Conservation (phyloP, 2,329 filamentous ascomycete species). For the Xylariaceae sp. region DNA sequence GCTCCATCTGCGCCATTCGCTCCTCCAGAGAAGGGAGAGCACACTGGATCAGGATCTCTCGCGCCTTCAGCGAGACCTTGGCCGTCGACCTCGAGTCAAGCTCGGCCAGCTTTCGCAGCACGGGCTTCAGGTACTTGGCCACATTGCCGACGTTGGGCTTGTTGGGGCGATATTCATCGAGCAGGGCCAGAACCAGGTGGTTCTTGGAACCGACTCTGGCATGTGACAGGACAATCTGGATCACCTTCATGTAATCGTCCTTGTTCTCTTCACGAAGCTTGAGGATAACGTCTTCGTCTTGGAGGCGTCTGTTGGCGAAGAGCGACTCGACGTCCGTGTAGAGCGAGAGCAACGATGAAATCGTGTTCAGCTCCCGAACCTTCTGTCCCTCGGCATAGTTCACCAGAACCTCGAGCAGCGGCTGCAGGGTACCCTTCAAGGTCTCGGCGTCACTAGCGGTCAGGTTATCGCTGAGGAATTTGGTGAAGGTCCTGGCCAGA, state of each 20-base stretch:
- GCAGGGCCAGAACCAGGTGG: conserved; percentile 81
- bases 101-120: conserved; percentile 82
- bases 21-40: conserved; percentile 94
- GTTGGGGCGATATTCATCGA: conserved; percentile 93
- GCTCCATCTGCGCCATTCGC: conserved; percentile 93
- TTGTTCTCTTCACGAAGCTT: conserved; percentile 94
- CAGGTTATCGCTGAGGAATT: conserved; percentile 85
- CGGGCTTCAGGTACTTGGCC: conserved; percentile 76
- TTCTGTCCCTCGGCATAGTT: conserved; percentile 85
- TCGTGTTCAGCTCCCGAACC: conserved; percentile 78
- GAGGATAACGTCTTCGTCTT: conserved; percentile 91
- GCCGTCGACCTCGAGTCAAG: conserved; percentile 79
- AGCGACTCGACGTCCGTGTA: conserved; percentile 81
- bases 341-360: conserved; percentile 70
- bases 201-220: conserved; percentile 91
- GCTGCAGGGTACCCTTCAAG: conserved; percentile 66
- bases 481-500: conserved; percentile 73
- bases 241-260: conserved; percentile 79
- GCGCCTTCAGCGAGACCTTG: conserved; percentile 95
- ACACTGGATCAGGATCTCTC: conserved; percentile 95
- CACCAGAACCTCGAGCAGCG: conserved; percentile 71
- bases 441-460: conserved; percentile 65
- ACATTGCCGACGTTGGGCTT: conserved; percentile 85
- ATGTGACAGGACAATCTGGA: conserved; percentile 88
- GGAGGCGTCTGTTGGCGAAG: conserved; percentile 76